Conservation (phyloP, 345 rosid genomes). For the Gossypium mustelinum region DNA sequence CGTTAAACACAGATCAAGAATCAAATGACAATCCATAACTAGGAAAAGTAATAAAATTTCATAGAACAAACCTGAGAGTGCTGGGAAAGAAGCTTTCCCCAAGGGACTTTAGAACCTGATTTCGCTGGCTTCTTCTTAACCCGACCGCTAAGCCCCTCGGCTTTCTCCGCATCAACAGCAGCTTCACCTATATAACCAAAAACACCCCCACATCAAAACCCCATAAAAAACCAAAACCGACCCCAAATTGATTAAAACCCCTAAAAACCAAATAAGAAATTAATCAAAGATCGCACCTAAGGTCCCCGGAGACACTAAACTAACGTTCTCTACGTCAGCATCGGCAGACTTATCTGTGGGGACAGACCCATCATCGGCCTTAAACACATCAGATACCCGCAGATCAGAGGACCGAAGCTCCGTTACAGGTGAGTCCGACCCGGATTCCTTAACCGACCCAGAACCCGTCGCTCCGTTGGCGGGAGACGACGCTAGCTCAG, state of each 20-base stretch:
- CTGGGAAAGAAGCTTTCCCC: conserved; percentile 90
- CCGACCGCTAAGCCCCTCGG: conserved; percentile 33
- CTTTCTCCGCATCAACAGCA: conserved; percentile 34
- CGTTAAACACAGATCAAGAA: not conserved
- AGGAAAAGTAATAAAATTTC: not conserved
- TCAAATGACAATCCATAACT: not conserved
- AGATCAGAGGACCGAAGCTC: conserved; percentile 69
- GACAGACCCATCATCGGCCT: conserved; percentile 30
- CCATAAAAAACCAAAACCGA: conserved; percentile 5
- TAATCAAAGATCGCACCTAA: conserved; percentile 35
- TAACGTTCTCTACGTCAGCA: conserved; percentile 43
- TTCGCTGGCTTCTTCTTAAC: conserved; percentile 34
- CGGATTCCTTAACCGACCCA: conserved; percentile 45
- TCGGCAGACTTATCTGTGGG: conserved; percentile 40
- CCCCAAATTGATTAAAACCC: not conserved
- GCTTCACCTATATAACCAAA: conserved; percentile 41
- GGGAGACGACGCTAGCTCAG: conserved; percentile 54
- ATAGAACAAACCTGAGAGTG: conserved; percentile 53
- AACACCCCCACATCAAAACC: not conserved
- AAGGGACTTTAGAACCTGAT: conserved; percentile 42
- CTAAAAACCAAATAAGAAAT: conserved; percentile 30
- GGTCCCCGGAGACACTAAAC: conserved; percentile 38
- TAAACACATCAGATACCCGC: conserved; percentile 36
- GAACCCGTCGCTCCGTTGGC: conserved; percentile 31
- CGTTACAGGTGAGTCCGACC: conserved; percentile 43